Percentiles rank a stretch among this genome's conserved stretches.
Conservation (phyloP, 768 basidiomycete genomes). For the Lyophyllum atratum region DNA sequence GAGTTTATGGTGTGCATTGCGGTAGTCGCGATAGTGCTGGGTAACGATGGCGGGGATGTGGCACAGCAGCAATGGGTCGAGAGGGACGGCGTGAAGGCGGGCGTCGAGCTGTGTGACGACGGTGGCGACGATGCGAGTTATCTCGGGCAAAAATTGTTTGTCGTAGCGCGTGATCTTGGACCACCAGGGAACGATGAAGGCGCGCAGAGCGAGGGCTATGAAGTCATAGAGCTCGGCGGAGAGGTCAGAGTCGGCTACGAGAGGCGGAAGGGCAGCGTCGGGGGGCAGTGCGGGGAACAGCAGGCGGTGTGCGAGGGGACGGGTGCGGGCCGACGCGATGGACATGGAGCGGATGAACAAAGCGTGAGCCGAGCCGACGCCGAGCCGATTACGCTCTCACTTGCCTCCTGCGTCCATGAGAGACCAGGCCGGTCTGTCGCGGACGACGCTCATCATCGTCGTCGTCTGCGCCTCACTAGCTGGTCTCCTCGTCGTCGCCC, state of each 20-base stretch:
- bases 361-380: background rate
- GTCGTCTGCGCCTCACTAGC: slow-evolving; percentile 46
- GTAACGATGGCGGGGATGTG: slow-evolving; percentile 67
- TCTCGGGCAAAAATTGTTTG: slow-evolving; percentile 77
- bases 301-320: slow-evolving; percentile 52
- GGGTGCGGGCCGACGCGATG: slow-evolving; percentile 30
- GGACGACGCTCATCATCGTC: slow-evolving; percentile 50
- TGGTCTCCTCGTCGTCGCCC: slow-evolving; percentile 35
- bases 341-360: slow-evolving; percentile 9
- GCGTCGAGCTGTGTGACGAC: slow-evolving; percentile 63
- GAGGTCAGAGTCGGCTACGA: slow-evolving; percentile 52
- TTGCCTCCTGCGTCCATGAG: slow-evolving; percentile 11
- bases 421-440: slow-evolving; percentile 26
- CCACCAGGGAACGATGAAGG: slow-evolving; percentile 87
- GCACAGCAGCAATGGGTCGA: slow-evolving; percentile 59
- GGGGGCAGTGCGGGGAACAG: slow-evolving; percentile 58
- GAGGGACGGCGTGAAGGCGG: slow-evolving; percentile 54
- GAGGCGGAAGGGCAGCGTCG: slow-evolving; percentile 46
- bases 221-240: slow-evolving; percentile 75
- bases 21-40: slow-evolving; percentile 81
- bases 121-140: slow-evolving; percentile 57
- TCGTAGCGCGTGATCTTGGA: slow-evolving; percentile 80
- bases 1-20: slow-evolving; percentile 61
- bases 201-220: slow-evolving; percentile 76
- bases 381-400: background rate